phyloP scores from a whole-genome alignment of 257 asterid species.

The Fraxinus cuspidata region DNA sequence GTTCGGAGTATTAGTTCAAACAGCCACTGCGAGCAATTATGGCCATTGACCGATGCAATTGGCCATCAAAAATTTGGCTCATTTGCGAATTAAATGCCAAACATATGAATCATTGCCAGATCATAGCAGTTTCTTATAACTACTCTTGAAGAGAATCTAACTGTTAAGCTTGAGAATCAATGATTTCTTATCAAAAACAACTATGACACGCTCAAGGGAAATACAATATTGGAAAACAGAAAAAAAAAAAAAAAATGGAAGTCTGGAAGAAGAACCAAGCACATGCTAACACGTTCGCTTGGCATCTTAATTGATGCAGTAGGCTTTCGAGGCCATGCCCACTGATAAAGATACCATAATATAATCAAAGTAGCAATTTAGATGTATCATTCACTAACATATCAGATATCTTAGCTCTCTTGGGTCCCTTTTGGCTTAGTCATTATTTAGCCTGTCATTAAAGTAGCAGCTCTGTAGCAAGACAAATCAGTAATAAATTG shows the following conservation, averaged over 20 bases:
- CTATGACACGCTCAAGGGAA: neutral
- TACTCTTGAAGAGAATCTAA: neutral
- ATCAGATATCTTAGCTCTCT: neutral
- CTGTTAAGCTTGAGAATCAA: neutral
- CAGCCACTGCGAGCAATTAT: neutral
- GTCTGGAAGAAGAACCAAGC: neutral
- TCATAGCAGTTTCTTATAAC: neutral
- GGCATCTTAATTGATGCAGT: neutral
- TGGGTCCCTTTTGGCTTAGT: neutral
- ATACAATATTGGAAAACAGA: neutral
- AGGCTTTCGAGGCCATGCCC: neutral
- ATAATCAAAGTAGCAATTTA: neutral
- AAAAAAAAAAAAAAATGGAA: neutral
- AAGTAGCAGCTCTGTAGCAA: neutral
- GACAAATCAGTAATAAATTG: neutral
- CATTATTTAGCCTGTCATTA: neutral
- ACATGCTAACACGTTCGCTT: neutral
- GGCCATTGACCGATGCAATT: neutral
- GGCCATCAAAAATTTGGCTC: neutral
- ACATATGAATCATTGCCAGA: neutral
- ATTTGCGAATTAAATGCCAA: neutral
- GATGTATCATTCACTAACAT: neutral
- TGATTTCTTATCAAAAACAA: neutral
- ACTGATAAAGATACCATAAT: neutral
- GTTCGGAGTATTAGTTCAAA: neutral